A percentile compares a stretch with the other conserved stretches of the same genome.
phyloP scores from a whole-genome alignment of 805 yeast genomes.

The Yamadazyma insecticola region DNA sequence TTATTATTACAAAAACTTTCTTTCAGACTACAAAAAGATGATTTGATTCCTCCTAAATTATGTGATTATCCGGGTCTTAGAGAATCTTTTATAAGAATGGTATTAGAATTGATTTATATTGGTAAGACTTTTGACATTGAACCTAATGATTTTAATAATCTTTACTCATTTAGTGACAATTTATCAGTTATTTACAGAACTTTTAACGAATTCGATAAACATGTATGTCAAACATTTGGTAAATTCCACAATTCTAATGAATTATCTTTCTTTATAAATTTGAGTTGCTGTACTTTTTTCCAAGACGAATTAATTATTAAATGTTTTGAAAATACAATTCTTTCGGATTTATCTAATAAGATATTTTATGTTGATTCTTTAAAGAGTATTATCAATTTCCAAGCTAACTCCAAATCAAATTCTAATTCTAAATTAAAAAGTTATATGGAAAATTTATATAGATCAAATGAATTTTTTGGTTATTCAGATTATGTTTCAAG shows the following conservation, averaged over 20 bases:
- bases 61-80: conserved; percentile 18
- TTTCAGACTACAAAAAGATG: conserved; percentile 32
- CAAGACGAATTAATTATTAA: conserved; percentile 37
- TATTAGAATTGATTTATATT: conserved; percentile 47
- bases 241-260: conserved; percentile 16
- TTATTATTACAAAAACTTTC: conserved; percentile 45
- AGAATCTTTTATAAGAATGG: conserved; percentile 52
- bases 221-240: conserved; percentile 18
- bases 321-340: conserved; percentile 35
- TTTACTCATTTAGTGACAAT: conserved; percentile 31
- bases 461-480: conserved; percentile 32
- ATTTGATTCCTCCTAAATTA: conserved; percentile 48
- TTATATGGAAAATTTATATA: conserved; percentile 16
- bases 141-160: conserved; percentile 19
- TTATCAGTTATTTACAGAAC: conserved; percentile 26
- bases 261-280: conserved; percentile 21
- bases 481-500: conserved; percentile 28
- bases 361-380: conserved; percentile 36
- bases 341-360: conserved; percentile 27
- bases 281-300: conserved; percentile 28
- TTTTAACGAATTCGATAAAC: conserved; percentile 36
- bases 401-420: conserved; percentile 6
- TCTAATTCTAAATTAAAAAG: conserved; percentile 18
- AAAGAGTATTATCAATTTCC: conserved; percentile 15
- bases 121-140: conserved; percentile 12